Evolutionary conservation across 768 basidiomycete species (phyloP).

Genomic region (Leucogyrophana mollusca): DNA sequence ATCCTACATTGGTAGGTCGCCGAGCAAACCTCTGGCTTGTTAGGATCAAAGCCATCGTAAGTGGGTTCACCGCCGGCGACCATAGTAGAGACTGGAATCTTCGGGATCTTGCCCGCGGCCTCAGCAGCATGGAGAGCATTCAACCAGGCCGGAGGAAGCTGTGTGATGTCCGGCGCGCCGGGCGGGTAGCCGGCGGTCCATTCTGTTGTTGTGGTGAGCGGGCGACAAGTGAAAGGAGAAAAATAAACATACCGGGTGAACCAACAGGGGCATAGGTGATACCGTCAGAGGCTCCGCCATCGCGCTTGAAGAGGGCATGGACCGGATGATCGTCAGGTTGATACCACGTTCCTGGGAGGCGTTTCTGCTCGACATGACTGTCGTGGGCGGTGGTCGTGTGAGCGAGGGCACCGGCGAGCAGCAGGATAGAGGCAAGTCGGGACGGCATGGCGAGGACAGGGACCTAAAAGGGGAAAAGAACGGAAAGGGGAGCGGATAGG

Average conservation of each 20-base stretch:
- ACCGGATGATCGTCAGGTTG: conserved; percentile 60
- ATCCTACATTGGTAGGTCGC: conserved; percentile 67
- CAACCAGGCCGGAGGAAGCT: conserved; percentile 68
- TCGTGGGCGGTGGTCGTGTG: conserved; percentile 14
- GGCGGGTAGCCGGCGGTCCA: conserved; percentile 66
- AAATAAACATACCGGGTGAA: conserved; percentile 45
- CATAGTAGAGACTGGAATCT: conserved; percentile 52
- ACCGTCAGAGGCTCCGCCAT: conserved; percentile 39
- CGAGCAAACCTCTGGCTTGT: conserved; percentile 65
- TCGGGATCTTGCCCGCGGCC: conserved; percentile 68
- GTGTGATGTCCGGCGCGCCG: conserved; percentile 43
- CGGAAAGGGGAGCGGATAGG: conserved; percentile 25
- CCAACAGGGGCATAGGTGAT: conserved; percentile 54
- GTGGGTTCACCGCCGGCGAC: conserved; percentile 27
- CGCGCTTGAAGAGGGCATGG: conserved; percentile 62
- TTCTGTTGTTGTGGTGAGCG: conserved; percentile 33
- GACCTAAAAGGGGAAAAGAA: conserved; percentile 42
- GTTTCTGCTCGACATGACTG: conserved; percentile 16
- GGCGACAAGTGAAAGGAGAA: background rate
- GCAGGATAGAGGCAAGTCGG: conserved; percentile 20
- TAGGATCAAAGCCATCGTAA: conserved; percentile 40
- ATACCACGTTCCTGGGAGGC: conserved; percentile 49
- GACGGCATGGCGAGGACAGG: conserved; percentile 18
- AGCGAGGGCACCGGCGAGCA: conserved; percentile 22
- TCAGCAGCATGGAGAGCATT: conserved; percentile 69